Percentiles rank a stretch among this genome's conserved stretches.
Evolutionary conservation across 2,329 filamentous ascomycete genomes (phyloP).

Genomic region (Monosporascus sp.): DNA sequence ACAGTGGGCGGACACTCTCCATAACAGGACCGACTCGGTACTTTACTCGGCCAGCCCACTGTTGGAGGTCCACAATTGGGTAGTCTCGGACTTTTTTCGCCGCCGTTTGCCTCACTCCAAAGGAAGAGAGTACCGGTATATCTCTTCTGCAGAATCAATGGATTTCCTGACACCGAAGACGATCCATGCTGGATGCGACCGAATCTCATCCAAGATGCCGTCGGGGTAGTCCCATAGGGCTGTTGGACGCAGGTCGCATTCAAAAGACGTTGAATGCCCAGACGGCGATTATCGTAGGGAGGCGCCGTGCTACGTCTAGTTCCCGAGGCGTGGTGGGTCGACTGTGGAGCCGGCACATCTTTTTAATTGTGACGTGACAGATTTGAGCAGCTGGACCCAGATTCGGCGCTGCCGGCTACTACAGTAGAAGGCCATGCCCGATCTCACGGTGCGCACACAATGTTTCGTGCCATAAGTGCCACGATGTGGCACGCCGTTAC

Average conservation of each 20-base stretch:
- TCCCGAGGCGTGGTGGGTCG: background rate
- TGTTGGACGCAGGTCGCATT: background rate
- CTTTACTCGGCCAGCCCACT: slow-evolving; percentile 6
- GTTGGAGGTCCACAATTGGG: background rate
- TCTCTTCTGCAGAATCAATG: no score
- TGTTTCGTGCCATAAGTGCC: background rate
- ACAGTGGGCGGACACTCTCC: slow-evolving; percentile 4
- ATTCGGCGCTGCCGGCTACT: background rate
- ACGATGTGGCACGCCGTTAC: background rate
- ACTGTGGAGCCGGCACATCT: background rate
- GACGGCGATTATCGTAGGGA: background rate
- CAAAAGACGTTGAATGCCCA: background rate
- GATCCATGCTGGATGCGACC: no score
- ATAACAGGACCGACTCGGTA: slow-evolving; percentile 12
- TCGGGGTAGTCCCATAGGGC: no score
- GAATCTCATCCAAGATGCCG: no score
- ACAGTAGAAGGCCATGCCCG: background rate
- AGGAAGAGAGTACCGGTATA: no score
- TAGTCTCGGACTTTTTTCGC: background rate
- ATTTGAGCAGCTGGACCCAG: background rate
- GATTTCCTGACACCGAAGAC: no score
- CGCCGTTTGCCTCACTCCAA: background rate
- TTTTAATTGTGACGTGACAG: background rate
- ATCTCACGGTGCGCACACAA: background rate
- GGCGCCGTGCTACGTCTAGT: background rate